Conservation (phyloP, 345 rosid genomes). For the Atalantia buxifolia region DNA sequence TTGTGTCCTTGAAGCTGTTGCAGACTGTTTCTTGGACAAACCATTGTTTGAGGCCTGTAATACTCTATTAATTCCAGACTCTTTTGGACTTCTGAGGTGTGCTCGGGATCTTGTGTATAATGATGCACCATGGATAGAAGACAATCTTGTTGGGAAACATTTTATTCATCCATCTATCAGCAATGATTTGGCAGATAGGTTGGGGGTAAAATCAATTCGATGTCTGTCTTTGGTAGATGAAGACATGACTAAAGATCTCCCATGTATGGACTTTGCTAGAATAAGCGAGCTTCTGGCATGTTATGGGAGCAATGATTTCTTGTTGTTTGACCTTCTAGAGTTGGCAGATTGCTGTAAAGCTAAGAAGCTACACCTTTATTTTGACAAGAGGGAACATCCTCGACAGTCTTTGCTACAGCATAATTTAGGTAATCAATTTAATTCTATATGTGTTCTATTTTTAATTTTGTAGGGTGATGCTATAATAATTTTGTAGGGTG, state of each 20-base stretch:
- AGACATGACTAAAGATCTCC: conserved; percentile 81
- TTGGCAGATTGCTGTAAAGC: conserved; percentile 94
- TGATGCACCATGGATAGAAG: conserved; percentile 99
- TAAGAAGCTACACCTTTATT: conserved; percentile 63
- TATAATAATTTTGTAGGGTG: not conserved
- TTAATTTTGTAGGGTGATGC: not conserved
- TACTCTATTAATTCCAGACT: conserved; percentile 68
- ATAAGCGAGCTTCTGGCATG: conserved; percentile 70
- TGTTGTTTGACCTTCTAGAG: conserved; percentile 93
- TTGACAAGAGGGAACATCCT: conserved; percentile 93
- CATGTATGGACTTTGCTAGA: conserved; percentile 83
- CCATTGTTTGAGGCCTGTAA: conserved; percentile 50
- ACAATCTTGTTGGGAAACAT: conserved; percentile 52
- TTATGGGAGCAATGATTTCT: conserved; percentile 71
- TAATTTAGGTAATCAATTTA: conserved; percentile 57
- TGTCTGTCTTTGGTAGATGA: conserved; percentile 77
- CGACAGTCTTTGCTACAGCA: conserved; percentile 87
- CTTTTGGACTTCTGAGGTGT: conserved; percentile 54
- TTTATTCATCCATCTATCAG: conserved; percentile 79
- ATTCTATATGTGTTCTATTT: not conserved
- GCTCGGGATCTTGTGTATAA: conserved; percentile 74
- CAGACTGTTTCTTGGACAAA: conserved; percentile 58
- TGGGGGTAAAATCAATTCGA: conserved; percentile 88
- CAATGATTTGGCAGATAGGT: conserved; percentile 76
- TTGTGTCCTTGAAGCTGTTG: conserved; percentile 83